phyloP scores from a whole-genome alignment of 345 rosid genomes.

The Dipteronia dyeriana region DNA sequence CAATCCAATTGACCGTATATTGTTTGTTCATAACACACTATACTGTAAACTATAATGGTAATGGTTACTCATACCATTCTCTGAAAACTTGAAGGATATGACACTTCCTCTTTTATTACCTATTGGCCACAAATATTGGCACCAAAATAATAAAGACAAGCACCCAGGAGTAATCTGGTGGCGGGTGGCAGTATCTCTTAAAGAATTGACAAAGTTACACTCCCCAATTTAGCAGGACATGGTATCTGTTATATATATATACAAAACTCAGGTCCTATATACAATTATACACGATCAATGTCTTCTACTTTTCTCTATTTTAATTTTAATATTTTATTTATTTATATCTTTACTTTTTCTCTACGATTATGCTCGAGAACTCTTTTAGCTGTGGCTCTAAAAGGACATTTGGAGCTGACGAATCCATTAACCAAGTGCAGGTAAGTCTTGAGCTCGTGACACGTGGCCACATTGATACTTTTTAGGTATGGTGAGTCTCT shows the following conservation, averaged over 20 bases:
- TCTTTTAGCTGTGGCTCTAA: slow-evolving; percentile 52
- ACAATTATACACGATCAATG: not conserved
- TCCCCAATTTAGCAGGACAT: not conserved
- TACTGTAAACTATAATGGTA: too few species aligned
- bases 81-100: too few species aligned
- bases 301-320: not conserved
- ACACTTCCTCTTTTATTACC: not conserved
- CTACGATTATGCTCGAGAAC: slow-evolving; percentile 26
- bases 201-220: not conserved
- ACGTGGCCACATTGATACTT: slow-evolving; percentile 59
- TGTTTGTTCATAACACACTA: too few species aligned
- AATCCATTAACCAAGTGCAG: slow-evolving; percentile 67
- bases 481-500: slow-evolving; percentile 62
- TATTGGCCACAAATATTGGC: not conserved
- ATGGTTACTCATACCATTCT: too few species aligned
- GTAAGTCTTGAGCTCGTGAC: slow-evolving; percentile 85
- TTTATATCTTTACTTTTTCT: not conserved
- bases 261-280: not conserved
- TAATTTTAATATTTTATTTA: not conserved
- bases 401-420: slow-evolving; percentile 75
- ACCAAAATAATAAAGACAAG: not conserved
- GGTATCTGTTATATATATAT: not conserved
- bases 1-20: too few species aligned
- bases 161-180: not conserved
- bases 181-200: not conserved